Base-by-base conservation (phyloP, 345 rosid species). In the Cardamine resedifolia region DNA sequence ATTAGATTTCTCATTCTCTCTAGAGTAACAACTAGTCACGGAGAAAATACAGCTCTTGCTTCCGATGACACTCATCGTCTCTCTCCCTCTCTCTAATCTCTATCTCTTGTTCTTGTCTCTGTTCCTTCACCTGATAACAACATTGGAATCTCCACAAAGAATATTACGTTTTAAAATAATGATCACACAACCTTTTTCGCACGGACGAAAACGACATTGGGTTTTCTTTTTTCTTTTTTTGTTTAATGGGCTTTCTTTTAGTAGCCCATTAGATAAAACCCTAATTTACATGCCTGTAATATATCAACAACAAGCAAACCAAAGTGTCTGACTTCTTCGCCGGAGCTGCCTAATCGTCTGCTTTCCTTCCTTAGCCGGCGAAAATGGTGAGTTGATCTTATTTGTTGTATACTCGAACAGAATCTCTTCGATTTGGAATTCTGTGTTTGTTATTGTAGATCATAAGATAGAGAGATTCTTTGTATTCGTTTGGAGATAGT, bases 31-130 rank as follows among this genome's bases (percentile, higher is more conserved):
- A 26, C 48, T 36, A 59, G 73, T 39, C 3, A 66, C 30, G 0
- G 74, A 66, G 62, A 83, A 84, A 39, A 79, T 26, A 73, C 75
- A 74, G 68, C 76, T 33, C 70, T 56, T 51, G 78, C 72, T 74
- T 30, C 51, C 73, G 19, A 76, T 19, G 15, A 63, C 72, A 16
- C 31, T 80, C 89, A 88, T 87, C 21, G 38, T 70, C 21, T 43
- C 18, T 30, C 45, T 5, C 26, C 36, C 19, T 10, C 39, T 5
- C 28, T 44, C 20, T 41, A 43, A n/a, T 28, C 73, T 61, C 73
- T 28, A 31, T 47, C 48, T 43, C 49, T 64, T 24, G n/a, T 59
- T 41, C 47, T 41, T 2, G 20, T 6, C 48, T n/a, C 48, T 6
- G 48, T 44, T 58, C 28, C 20, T 47, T 45, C 61, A 24, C 68